Evolutionary conservation across 768 basidiomycete genomes (phyloP).

Genomic region (Lactifluus pinguis): DNA sequence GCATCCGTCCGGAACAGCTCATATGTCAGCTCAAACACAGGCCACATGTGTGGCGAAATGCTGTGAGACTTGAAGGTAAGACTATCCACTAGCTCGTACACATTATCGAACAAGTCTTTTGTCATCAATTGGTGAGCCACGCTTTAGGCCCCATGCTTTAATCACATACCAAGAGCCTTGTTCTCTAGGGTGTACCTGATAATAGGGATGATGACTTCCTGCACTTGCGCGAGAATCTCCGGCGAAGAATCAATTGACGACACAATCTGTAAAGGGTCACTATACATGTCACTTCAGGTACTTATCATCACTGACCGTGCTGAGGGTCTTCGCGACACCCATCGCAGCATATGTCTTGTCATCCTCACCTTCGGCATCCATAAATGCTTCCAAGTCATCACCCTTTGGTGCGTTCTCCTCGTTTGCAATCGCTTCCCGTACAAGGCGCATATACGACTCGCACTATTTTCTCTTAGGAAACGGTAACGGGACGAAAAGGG

Average conservation of each 20-base stretch:
- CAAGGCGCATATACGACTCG: conserved; percentile 74
- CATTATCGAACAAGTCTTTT: conserved; percentile 77
- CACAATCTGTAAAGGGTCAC: conserved; percentile 45
- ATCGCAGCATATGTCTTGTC: conserved; percentile 85
- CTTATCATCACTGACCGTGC: conserved; percentile 42
- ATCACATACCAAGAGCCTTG: conserved; percentile 57
- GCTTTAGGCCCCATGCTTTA: background rate
- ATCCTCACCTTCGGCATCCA: conserved; percentile 51
- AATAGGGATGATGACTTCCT: conserved; percentile 73
- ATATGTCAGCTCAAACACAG: conserved; percentile 76
- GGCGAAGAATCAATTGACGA: conserved; percentile 62
- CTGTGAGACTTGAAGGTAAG: conserved; percentile 72
- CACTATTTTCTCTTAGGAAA: conserved; percentile 37
- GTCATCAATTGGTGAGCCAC: background rate
- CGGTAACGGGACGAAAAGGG: background rate
- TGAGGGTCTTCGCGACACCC: conserved; percentile 80
- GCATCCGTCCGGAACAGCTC: conserved; percentile 75
- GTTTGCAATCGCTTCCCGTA: conserved; percentile 49
- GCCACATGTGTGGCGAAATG: conserved; percentile 82
- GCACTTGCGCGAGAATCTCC: conserved; percentile 70
- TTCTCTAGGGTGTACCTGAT: conserved; percentile 69
- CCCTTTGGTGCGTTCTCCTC: conserved; percentile 43
- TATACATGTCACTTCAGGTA: background rate
- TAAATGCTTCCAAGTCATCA: conserved; percentile 46
- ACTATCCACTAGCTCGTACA: conserved; percentile 78